A percentile compares a stretch with the other conserved stretches of the same genome.
Conservation (phyloP, 2,329 filamentous ascomycete species). For the Xylaria sp. region DNA sequence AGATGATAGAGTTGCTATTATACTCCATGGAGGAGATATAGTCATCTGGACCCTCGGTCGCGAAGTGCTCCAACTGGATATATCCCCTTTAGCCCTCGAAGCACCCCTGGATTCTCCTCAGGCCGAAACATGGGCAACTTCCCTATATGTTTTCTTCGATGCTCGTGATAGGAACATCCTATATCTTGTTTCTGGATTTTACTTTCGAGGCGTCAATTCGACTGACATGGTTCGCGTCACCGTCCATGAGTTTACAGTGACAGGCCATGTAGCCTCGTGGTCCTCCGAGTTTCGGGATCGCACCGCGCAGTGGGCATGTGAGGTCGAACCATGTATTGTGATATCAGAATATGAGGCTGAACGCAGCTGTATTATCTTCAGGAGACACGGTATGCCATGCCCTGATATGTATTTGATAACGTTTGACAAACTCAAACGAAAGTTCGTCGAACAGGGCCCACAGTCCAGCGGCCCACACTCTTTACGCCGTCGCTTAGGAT, state of each 20-base stretch:
- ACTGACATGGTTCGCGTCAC: not conserved
- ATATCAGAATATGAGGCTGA: slow-evolving; percentile 22
- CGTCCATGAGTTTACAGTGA: slow-evolving; percentile 21
- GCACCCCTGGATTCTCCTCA: not conserved
- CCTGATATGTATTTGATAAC: not conserved
- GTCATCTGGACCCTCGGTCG: slow-evolving; percentile 41
- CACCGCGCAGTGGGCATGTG: not conserved
- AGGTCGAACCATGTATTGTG: not conserved
- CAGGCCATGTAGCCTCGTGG: slow-evolving; percentile 12
- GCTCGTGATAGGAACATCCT: slow-evolving; percentile 32
- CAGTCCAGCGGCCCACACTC: too few relatives aligned
- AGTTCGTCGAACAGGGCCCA: slow-evolving; percentile 3
- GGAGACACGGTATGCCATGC: accelerated
- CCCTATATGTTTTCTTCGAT: slow-evolving; percentile 37
- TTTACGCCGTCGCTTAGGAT: too few relatives aligned
- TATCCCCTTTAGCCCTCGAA: slow-evolving; percentile 16
- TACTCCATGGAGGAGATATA: slow-evolving; percentile 37
- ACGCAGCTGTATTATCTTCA: slow-evolving; percentile 18
- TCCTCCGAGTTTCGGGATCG: not conserved
- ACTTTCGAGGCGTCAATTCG: accelerated
- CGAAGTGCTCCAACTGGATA: slow-evolving; percentile 27
- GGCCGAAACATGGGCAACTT: slow-evolving; percentile 17
- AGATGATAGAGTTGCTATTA: slow-evolving; percentile 34
- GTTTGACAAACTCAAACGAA: slow-evolving; percentile 26
- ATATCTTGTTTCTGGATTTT: slow-evolving; percentile 37